A percentile compares a stretch with the other conserved stretches of the same genome.
Conservation (phyloP, 176 grass and related monocot species). For the Cenchrus purpureus region DNA sequence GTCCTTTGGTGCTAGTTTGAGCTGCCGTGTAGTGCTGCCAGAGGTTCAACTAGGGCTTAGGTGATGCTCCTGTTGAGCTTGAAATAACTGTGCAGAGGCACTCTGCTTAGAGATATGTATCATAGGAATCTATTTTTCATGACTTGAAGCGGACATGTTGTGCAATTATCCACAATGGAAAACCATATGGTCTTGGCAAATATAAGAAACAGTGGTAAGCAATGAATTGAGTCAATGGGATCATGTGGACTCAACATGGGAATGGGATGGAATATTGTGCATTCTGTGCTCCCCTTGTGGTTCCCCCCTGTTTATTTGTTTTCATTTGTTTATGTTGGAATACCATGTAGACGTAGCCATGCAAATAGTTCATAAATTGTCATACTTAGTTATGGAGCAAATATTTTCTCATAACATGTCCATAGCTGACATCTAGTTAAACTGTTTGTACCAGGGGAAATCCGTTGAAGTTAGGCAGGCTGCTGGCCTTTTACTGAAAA, state of each 20-base stretch:
- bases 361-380: slow-evolving; percentile 18
- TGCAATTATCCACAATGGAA: not conserved
- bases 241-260: not conserved
- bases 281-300: not conserved
- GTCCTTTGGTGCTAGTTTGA: not conserved
- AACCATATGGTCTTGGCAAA: not conserved
- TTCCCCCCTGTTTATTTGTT: not conserved
- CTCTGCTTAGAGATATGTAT: not conserved
- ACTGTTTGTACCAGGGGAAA: slow-evolving; percentile 61
- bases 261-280: not conserved
- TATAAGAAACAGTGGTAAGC: not conserved
- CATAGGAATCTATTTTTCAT: slow-evolving; percentile 6
- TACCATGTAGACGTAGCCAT: slow-evolving; percentile 22
- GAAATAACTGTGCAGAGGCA: not conserved
- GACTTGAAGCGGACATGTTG: not conserved
- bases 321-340: not conserved
- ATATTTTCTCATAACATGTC: not conserved
- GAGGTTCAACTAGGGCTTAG: slow-evolving; percentile 5
- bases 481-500: slow-evolving; percentile 88
- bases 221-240: not conserved
- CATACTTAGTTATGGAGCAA: slow-evolving; percentile 4
- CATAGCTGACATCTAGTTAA: slow-evolving; percentile 34
- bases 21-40: not conserved
- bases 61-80: not conserved
- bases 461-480: slow-evolving; percentile 91